Evolutionary conservation across 2,329 filamentous ascomycete genomes (phyloP), one percentile per base, ranked within the genome.

Genomic region (Clarireedia hainanense): DNA sequence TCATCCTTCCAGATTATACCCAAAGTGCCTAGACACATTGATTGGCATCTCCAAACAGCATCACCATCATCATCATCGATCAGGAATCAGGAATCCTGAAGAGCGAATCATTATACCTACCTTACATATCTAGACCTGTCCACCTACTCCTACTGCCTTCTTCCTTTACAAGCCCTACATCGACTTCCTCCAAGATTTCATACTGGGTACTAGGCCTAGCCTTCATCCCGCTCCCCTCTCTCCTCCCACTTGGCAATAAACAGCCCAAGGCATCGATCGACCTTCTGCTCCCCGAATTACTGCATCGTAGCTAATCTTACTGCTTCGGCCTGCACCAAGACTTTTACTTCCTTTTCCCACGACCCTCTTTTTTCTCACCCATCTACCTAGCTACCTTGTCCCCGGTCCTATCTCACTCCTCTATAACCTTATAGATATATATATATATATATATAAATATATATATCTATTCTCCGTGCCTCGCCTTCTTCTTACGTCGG

Each of bases 241-340:
- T 14, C 17, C 20, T 43, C 52, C 26, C 37, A 37, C 52, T 55
- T 55, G 52, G 37, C 46, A 55, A 55, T 55, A 55, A 55, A 50
- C 52, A 50, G 43, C 50, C 26, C 48, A 55, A 36, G 37, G 61
- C 58, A 57, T 53, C 62, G 55, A 62, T 61, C 63, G 61, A 39
- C 59, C 24, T 34, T 34, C 30, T 34, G 4, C 30, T 51, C 53
- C 52, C 58, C 45, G 58, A 62, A 61, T 61, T 60, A 62, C 60
- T 60, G 58, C 62, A 63, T 63, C 63, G 57, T 59, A 63, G 60
- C 60, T 64, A 61, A 64, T 65, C 63, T 65, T 58, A 65, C 63
- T 55, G 42, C 34, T 52, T 49, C 42, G 47, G 57, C 26, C 30
- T 50, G 30, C 48, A 56, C 30, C 50, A 45, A 27, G 24, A 30